These are phyloP conservation scores for Amanita pseudoporphyria DNA, from an alignment of 768 basidiomycete species.

Conservation along the genomic window DNA sequence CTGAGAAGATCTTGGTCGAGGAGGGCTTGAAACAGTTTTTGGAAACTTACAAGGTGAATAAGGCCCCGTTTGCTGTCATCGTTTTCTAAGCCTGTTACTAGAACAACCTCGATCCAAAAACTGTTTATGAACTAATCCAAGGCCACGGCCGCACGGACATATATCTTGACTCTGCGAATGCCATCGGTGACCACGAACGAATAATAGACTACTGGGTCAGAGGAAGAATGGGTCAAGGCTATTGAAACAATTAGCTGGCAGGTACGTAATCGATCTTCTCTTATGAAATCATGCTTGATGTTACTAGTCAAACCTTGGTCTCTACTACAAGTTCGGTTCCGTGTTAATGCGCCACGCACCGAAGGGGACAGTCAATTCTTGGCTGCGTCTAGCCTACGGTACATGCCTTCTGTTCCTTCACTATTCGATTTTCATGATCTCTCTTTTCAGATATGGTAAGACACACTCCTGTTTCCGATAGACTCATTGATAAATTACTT, in stretches of 20 bases:
- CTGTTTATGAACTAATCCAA: constrained; percentile 88
- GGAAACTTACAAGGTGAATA: constrained; percentile 79
- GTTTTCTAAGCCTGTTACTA: constrained; percentile 19
- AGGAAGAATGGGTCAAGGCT: constrained; percentile 90
- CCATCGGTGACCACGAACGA: constrained; percentile 71
- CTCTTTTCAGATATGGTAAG: constrained; percentile 28
- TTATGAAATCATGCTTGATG: background rate
- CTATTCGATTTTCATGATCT: background rate
- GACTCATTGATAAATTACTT: background rate
- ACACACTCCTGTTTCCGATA: background rate
- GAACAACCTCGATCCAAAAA: constrained; percentile 77
- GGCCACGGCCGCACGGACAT: constrained; percentile 90
- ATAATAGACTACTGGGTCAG: constrained; percentile 90
- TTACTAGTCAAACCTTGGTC: constrained; percentile 63
- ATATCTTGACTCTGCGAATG: constrained; percentile 80
- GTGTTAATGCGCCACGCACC: constrained; percentile 81
- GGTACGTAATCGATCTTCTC: constrained; percentile 32
- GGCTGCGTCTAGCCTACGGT: constrained; percentile 77
- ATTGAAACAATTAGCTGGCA: constrained; percentile 87
- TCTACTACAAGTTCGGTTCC: constrained; percentile 90
- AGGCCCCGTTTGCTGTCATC: background rate
- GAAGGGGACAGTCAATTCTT: constrained; percentile 86
- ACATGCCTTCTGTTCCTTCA: constrained; percentile 6
- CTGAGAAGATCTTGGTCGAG: constrained; percentile 76
- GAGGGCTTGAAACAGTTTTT: constrained; percentile 92